A percentile compares a stretch with the other conserved stretches of the same genome.
Conservation (phyloP, 2,329 filamentous ascomycete genomes). For the Exophiala sp. region DNA sequence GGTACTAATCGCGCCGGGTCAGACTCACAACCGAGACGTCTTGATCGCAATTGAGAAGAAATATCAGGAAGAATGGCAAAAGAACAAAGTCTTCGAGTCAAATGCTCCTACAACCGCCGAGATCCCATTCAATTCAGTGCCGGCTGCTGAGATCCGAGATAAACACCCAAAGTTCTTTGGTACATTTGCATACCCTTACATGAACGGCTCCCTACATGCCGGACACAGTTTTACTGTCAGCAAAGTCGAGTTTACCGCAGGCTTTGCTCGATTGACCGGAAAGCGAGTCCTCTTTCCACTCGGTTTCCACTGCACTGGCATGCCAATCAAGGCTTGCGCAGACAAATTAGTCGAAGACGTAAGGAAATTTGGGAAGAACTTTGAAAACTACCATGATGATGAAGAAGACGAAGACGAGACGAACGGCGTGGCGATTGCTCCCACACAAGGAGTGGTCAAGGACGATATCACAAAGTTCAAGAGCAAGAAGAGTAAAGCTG, state of each 20-base stretch:
- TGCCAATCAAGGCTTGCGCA: slow-evolving; percentile 96
- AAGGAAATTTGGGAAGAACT: slow-evolving; percentile 80
- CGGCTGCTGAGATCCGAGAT: slow-evolving; percentile 69
- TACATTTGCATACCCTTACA: slow-evolving; percentile 72
- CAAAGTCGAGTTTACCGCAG: slow-evolving; percentile 89
- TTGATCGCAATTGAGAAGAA: slow-evolving; percentile 83
- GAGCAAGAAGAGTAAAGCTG: slow-evolving; percentile 88
- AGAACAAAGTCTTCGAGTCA: slow-evolving; percentile 74
- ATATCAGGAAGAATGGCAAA: slow-evolving; percentile 82
- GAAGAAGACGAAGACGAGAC: slow-evolving; percentile 51
- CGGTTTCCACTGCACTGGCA: slow-evolving; percentile 93
- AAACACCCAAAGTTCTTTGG: slow-evolving; percentile 90
- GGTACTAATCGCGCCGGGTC: slow-evolving; percentile 11
- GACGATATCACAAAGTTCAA: slow-evolving; percentile 88
- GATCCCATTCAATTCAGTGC: slow-evolving; percentile 69
- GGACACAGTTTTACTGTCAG: slow-evolving; percentile 89
- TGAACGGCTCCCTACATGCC: slow-evolving; percentile 85
- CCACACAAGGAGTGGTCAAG: slow-evolving; percentile 60
- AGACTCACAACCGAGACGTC: slow-evolving; percentile 84
- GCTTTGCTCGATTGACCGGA: slow-evolving; percentile 85
- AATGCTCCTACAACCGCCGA: slow-evolving; percentile 78
- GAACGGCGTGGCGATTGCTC: slow-evolving; percentile 52
- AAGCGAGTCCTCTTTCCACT: slow-evolving; percentile 83
- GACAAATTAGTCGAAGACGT: slow-evolving; percentile 93
- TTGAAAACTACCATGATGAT: slow-evolving; percentile 70